phyloP scores from a whole-genome alignment of 139 green algal genomes.

The Chlamydomonas incerta region DNA sequence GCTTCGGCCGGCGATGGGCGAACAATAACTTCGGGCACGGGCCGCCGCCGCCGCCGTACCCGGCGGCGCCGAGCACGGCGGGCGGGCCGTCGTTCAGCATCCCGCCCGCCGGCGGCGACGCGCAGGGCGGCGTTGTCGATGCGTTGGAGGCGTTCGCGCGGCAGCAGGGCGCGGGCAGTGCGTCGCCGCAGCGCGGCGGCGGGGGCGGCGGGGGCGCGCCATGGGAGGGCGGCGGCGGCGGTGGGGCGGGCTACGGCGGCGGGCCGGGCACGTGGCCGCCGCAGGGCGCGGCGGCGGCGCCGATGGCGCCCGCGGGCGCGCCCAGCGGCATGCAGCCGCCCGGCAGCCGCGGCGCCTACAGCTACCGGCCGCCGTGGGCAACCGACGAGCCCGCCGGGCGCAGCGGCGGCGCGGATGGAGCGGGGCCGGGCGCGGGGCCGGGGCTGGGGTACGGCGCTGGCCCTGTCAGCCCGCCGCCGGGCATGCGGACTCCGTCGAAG shows the following conservation, averaged over 20 bases:
- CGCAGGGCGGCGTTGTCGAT: not conserved
- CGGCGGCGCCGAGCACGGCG: not conserved
- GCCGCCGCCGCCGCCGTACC: not conserved
- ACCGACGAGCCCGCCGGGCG: not conserved
- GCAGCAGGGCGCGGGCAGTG: too few relatives aligned
- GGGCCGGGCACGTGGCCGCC: too few relatives aligned
- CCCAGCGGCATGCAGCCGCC: not conserved
- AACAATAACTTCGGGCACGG: not conserved
- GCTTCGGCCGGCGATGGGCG: slow-evolving; percentile 26
- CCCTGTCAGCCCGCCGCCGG: not conserved
- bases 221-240: too few relatives aligned
- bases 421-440: not conserved
- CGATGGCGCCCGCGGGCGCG: too few relatives aligned
- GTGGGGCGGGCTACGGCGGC: too few relatives aligned
- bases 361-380: slow-evolving; percentile 24
- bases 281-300: too few relatives aligned
- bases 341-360: slow-evolving; percentile 6
- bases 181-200: too few relatives aligned
- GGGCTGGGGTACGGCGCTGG: not conserved
- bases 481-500: not conserved
- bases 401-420: not conserved
- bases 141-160: slow-evolving; percentile 13
- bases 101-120: not conserved
- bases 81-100: not conserved
- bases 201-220: too few relatives aligned